A percentile compares a stretch with the other conserved stretches of the same genome.
phyloP scores from a whole-genome alignment of 495 filamentous ascomycete genomes.

The Lichina pygmaea region DNA sequence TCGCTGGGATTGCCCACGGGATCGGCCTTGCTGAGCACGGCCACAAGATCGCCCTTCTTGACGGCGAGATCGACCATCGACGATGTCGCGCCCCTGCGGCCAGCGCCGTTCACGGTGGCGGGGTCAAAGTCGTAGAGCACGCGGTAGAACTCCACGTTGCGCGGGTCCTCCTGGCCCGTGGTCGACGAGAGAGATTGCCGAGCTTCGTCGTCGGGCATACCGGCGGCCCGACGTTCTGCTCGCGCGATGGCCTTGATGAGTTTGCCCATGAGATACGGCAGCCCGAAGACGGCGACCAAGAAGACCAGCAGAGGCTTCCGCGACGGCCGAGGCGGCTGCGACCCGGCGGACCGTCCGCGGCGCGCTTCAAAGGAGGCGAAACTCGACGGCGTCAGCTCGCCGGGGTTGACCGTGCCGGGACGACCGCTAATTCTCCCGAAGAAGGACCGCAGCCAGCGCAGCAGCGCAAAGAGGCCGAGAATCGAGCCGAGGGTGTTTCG shows the following conservation, averaged over 20 bases:
- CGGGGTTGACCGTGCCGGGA: conserved; percentile 64
- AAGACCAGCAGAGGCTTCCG: conserved; percentile 94
- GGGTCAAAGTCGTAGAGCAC: conserved; percentile 84
- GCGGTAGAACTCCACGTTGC: conserved; percentile 47
- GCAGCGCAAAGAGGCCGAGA: conserved; percentile 80
- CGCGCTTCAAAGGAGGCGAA: conserved; percentile 72
- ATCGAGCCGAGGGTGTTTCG: conserved; percentile 87
- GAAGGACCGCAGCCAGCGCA: conserved; percentile 77
- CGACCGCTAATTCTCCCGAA: conserved; percentile 87
- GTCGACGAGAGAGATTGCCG: conserved; percentile 14
- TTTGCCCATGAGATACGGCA: conserved; percentile 90
- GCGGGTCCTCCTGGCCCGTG: conserved; percentile 2
- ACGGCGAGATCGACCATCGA: conserved; percentile 54
- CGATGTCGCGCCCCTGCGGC: conserved; percentile 11
- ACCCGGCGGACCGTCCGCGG: conserved; percentile 13
- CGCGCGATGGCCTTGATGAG: conserved; percentile 63
- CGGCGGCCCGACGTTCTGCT: conserved; percentile 29
- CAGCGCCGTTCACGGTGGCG: conserved; percentile 27
- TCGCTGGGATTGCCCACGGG: conserved; percentile 76
- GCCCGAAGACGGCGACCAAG: conserved; percentile 71
- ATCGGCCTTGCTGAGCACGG: conserved; percentile 78
- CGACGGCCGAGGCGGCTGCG: conserved; percentile 38
- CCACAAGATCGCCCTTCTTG: conserved; percentile 86
- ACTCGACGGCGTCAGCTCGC: conserved; percentile 59
- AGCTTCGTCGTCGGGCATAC: conserved; percentile 20